Conservation (phyloP, 1,139 yeast species). For the Candida pseudoviswanathii region DNA sequence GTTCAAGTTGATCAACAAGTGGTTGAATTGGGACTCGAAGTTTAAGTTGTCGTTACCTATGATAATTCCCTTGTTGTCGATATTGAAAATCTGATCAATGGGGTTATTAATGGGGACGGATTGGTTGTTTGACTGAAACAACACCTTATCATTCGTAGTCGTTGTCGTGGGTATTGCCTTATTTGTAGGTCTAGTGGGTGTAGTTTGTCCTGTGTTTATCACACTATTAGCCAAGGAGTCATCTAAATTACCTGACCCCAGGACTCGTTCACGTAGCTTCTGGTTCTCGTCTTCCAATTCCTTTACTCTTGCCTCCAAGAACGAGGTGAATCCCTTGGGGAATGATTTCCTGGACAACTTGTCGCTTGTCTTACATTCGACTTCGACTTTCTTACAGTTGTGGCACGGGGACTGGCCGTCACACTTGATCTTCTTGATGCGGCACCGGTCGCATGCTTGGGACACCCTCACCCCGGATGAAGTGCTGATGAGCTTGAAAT, state of each 20-base stretch:
- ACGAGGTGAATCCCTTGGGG: constrained; percentile 77
- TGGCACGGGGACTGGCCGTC: constrained; percentile 73
- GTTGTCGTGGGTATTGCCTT: constrained; percentile 15
- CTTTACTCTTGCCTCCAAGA: constrained; percentile 62
- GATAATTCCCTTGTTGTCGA: constrained; percentile 47
- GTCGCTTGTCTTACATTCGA: constrained; percentile 71
- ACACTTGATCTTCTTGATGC: constrained; percentile 76
- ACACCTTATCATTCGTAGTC: constrained; percentile 17
- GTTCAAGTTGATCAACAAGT: constrained; percentile 45
- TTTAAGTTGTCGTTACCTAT: constrained; percentile 53
- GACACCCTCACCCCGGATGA: constrained; percentile 54
- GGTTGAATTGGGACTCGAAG: constrained; percentile 52
- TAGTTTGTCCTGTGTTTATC: constrained; percentile 4
- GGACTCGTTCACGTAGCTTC: constrained; percentile 28
- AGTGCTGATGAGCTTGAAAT: constrained; percentile 43
- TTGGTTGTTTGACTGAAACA: constrained; percentile 19
- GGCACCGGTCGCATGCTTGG: constrained; percentile 81
- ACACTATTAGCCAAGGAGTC: not conserved
- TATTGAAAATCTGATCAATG: constrained; percentile 50
- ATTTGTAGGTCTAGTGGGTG: not conserved
- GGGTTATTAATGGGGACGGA: constrained; percentile 45
- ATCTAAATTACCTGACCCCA: constrained; percentile 1
- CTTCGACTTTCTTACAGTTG: constrained; percentile 64
- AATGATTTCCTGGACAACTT: constrained; percentile 72
- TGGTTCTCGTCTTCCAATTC: constrained; percentile 62